A percentile compares a stretch with the other conserved stretches of the same genome.
These are phyloP conservation scores for Lactarius sp. DNA, from an alignment of 768 basidiomycete species.

Conservation along the genomic window DNA sequence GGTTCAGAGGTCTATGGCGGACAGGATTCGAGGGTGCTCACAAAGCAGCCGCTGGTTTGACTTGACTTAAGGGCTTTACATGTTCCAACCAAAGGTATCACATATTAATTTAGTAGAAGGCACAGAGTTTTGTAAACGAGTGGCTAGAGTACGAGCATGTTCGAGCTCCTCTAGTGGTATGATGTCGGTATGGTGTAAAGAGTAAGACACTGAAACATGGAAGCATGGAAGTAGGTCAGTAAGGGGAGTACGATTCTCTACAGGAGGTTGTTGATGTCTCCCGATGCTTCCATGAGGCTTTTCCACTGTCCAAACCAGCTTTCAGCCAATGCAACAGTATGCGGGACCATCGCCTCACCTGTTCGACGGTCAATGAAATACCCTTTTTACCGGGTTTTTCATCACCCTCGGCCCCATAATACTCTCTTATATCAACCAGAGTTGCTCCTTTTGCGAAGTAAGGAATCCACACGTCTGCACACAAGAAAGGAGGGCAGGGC, in stretches of 20 bases:
- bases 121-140: constrained; percentile 8
- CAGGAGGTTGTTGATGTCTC: constrained; percentile 11
- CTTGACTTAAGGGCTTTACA: constrained; percentile 25
- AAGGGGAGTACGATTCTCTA: background rate
- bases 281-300: constrained; percentile 11
- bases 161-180: background rate
- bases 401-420: constrained; percentile 47
- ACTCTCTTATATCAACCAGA: constrained; percentile 72
- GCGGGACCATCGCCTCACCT: constrained; percentile 41
- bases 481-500: constrained; percentile 30
- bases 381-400: constrained; percentile 81
- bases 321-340: background rate
- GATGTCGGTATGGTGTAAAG: background rate
- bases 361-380: constrained; percentile 59
- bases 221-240: background rate
- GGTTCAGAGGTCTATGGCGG: constrained; percentile 58
- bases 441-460: constrained; percentile 39
- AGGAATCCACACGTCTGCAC: background rate
- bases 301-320: constrained; percentile 37
- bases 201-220: background rate
- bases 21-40: constrained; percentile 62
- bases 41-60: constrained; percentile 66
- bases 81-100: constrained; percentile 10
- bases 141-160: background rate
- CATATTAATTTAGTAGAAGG: constrained; percentile 24